phyloP scores from a whole-genome alignment of 2,329 filamentous ascomycete genomes.

The Aspergillus quadricinctus region DNA sequence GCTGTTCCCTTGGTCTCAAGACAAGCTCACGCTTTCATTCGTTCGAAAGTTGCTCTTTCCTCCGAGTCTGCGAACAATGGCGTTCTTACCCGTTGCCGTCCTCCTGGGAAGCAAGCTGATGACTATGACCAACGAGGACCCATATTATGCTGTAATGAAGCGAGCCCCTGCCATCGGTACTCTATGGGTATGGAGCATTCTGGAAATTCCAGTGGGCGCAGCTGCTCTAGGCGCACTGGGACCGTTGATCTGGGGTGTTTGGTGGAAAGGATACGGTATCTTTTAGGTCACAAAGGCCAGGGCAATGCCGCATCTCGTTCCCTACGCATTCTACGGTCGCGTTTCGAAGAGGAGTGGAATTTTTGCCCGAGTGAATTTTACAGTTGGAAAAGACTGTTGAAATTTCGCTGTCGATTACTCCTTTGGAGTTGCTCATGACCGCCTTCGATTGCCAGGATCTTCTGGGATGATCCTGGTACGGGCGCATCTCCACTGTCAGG shows the following conservation, averaged over 20 bases:
- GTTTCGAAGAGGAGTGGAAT: neutral
- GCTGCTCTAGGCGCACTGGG: constrained; percentile 54
- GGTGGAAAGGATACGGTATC: constrained; percentile 52
- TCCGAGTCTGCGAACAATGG: constrained; percentile 26
- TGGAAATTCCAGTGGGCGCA: constrained; percentile 72
- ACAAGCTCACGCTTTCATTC: constrained; percentile 24
- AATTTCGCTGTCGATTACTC: neutral
- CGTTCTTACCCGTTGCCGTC: constrained; percentile 31
- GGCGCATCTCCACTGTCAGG: neutral
- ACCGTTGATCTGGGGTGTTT: constrained; percentile 49
- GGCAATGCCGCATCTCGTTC: neutral
- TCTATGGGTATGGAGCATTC: constrained; percentile 87
- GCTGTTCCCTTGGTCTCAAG: constrained; percentile 22
- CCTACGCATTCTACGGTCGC: neutral
- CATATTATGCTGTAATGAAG: constrained; percentile 89
- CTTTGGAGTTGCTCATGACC: neutral
- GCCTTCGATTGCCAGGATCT: neutral
- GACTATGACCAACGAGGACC: constrained; percentile 70
- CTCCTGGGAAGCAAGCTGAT: constrained; percentile 70
- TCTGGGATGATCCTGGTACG: neutral
- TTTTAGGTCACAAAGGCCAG: constrained; percentile 14
- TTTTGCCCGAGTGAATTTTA: neutral
- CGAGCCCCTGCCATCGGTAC: constrained; percentile 82
- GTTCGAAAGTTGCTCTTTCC: constrained; percentile 30
- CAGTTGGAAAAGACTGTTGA: neutral